Conservation (phyloP, 2,329 filamentous ascomycete genomes). For the Alternaria metachromatica region DNA sequence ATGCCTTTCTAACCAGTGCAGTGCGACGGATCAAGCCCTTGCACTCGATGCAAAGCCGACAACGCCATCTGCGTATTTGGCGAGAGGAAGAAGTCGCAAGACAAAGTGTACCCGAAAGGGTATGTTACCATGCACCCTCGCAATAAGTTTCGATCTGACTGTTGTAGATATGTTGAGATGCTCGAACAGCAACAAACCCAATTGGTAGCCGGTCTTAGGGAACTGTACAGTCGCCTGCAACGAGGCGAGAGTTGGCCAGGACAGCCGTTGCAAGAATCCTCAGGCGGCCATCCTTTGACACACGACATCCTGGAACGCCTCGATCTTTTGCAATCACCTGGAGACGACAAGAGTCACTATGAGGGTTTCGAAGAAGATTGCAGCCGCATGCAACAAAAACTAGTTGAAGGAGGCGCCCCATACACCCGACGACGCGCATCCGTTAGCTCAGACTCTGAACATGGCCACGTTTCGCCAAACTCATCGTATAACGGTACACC, state of each 20-base stretch:
- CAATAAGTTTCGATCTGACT: slow-evolving; percentile 12
- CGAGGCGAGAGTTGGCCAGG: slow-evolving; percentile 64
- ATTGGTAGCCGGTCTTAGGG: slow-evolving; percentile 66
- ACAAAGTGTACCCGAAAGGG: slow-evolving; percentile 74
- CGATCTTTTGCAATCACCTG: slow-evolving; percentile 61
- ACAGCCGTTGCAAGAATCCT: slow-evolving; percentile 58
- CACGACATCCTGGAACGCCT: slow-evolving; percentile 69
- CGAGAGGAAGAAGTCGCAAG: slow-evolving; percentile 69
- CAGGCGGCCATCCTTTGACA: slow-evolving; percentile 64
- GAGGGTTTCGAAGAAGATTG: slow-evolving; percentile 66
- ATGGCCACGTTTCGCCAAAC: slow-evolving; percentile 52
- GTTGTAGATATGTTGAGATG: slow-evolving; percentile 67
- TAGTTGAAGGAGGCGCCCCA: slow-evolving; percentile 61
- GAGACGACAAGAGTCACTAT: slow-evolving; percentile 53
- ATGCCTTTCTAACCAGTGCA: slow-evolving; percentile 30
- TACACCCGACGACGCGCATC: slow-evolving; percentile 62
- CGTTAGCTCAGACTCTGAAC: slow-evolving; percentile 64
- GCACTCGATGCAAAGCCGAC: slow-evolving; percentile 67
- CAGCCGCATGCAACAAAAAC: slow-evolving; percentile 60
- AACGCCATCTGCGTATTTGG: slow-evolving; percentile 71
- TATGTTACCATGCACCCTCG: slow-evolving; percentile 36
- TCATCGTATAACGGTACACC: slow-evolving; percentile 50
- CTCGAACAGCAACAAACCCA: slow-evolving; percentile 70
- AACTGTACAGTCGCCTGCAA: slow-evolving; percentile 63
- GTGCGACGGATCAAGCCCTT: slow-evolving; percentile 69